A percentile compares a stretch with the other conserved stretches of the same genome.
Evolutionary conservation across 768 basidiomycete genomes (phyloP).

Genomic region (Psilocybe sp.): DNA sequence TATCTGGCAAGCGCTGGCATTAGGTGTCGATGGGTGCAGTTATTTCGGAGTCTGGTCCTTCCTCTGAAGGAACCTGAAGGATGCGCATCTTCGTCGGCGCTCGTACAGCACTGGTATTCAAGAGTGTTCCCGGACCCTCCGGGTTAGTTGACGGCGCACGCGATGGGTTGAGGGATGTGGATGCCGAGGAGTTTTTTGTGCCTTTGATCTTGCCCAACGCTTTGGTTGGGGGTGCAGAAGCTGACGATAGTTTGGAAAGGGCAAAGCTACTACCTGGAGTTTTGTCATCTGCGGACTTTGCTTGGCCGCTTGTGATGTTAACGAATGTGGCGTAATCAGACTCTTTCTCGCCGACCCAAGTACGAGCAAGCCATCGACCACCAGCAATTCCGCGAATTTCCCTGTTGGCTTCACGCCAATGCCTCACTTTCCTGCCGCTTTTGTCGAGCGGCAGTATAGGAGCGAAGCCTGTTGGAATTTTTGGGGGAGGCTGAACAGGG

Average conservation of each 20-base stretch:
- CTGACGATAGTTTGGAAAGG: conserved; percentile 34
- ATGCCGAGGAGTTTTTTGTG: conserved; percentile 36
- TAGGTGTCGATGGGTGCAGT: conserved; percentile 25
- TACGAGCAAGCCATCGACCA: conserved; percentile 73
- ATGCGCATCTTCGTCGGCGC: conserved; percentile 69
- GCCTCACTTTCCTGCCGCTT: conserved; percentile 56
- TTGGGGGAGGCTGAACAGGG: conserved; percentile 74
- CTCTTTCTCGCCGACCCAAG: conserved; percentile 87
- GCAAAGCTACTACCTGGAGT: conserved; percentile 19
- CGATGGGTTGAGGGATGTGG: conserved; percentile 52
- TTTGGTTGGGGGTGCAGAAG: conserved; percentile 41
- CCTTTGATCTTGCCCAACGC: conserved; percentile 38
- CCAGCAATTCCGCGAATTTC: conserved; percentile 83
- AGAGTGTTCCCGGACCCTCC: conserved; percentile 29
- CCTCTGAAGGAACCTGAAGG: conserved; percentile 51
- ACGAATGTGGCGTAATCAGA: conserved; percentile 53
- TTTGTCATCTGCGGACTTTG: conserved; percentile 31
- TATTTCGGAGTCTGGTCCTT: conserved; percentile 50
- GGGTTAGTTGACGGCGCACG: conserved; percentile 53
- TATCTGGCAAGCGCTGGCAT: neutral
- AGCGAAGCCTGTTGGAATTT: conserved; percentile 73
- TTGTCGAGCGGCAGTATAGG: conserved; percentile 66
- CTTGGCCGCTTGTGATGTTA: conserved; percentile 25
- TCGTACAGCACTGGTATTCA: conserved; percentile 32
- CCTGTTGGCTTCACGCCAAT: conserved; percentile 72